Evolutionary conservation across 768 basidiomycete genomes (phyloP), one percentile per base, ranked within the genome.

Genomic region (Cyclocybe aegerita): DNA sequence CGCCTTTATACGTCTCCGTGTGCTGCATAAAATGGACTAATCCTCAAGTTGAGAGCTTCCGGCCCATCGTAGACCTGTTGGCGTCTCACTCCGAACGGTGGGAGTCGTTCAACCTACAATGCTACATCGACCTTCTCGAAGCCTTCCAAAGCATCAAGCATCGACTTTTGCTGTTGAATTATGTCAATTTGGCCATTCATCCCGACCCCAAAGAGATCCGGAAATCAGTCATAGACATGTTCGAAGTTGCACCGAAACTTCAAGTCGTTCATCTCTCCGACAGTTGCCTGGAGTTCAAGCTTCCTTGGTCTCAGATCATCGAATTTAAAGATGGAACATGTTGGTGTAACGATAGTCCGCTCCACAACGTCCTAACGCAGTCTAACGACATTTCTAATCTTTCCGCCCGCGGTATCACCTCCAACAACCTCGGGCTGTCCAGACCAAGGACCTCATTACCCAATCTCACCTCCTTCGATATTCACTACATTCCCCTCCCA

Each of bases 21-120:
- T 50, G 54, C 38, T 43, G 40, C n/a, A 35, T 39, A 33, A 34
- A 39, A 29, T 23, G 23, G 23, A 23, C 4, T 5, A 39, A 29
- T 11, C 40, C 40, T 12, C 31, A 46, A 11, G 40, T 50, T n/a
- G 40, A 50, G 12, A 42, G 43, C 9, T 39, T 55, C 15, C 49
- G 35, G 23, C 53, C 53, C 15, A 43, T 55, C 14, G 47, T 55
- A 14, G 49, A 55, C 32, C 32, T 48, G 2, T 31, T 55, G 29
- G 42, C 16, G 11, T 43, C 45, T 10, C 44, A 50, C 37, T 50
- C 53, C 38, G 53, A 55, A 14, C 39, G 49, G 31, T 55, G 53
- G 53, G 30, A 49, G 8, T 50, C 53, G 17, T 37, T 50, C 6
- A 43, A 50, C 29, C 45, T 55, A 5, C 23, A 23, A 23, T 23